Evolutionary conservation across 2,329 filamentous ascomycete species (phyloP), one percentile per base, ranked within the genome.

Genomic region (Sporothrix mexicana): DNA sequence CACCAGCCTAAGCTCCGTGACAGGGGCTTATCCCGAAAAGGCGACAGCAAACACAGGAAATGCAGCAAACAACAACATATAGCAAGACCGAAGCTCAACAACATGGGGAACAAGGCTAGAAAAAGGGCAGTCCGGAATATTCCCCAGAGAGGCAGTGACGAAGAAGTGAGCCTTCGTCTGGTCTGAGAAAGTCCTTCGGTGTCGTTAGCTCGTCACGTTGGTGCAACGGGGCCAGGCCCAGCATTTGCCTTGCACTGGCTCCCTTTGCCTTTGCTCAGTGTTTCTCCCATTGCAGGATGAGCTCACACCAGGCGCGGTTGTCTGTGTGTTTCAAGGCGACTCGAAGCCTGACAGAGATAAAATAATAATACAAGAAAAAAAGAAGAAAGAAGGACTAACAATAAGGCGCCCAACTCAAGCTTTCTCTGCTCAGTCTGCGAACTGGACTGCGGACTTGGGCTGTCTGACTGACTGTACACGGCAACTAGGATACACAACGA

Each of bases 401-500:
- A 20, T 41, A 64, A 64, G 59, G 59, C 59, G 59, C 59, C 36
- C 59, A 45, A 64, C 2, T n/a, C 36, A 10, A 66, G 47, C 41
- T 20, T 47, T 15, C 20, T 25, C 4, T 2, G 13, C 41, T 23
- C 7, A 23, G 61, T 66, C 41, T 66, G 61, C 61, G 61, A 25
- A 66, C 61, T 55, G 51, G 30, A 36, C 30, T 57, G 53, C 61
- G 61, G 15, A 66, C 61, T 47, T 66, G 41, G 9, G 59, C 59
- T 36, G 4, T 36, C 30, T 36, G 30, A 36, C 36, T 64, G 41
- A 64, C 25, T n/a, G 51, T 20, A 55, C 20, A 20, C n/a, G n/a
- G n/a, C 10, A 36, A 10, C 36, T 45, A 36, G 57, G 25, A 62
- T 20, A 62, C 59, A 62, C 17, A 9, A 20, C 36, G 7, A 47